Conservation (phyloP, 768 basidiomycete species). For the Tephrocybe sp. region DNA sequence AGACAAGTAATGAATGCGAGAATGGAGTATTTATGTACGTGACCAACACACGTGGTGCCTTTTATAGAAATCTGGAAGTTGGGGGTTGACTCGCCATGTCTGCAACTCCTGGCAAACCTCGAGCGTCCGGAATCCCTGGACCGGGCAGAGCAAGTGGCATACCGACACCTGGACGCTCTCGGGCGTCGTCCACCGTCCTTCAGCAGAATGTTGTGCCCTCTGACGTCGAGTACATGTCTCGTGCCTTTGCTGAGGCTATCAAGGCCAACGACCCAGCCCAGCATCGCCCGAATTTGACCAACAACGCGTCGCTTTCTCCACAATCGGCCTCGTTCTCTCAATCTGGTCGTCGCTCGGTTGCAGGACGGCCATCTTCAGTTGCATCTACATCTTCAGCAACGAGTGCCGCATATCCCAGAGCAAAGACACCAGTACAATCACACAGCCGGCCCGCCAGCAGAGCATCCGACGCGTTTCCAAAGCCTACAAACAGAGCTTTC, state of each 20-base stretch:
- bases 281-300: slow-evolving; percentile 46
- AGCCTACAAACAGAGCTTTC: slow-evolving; percentile 49
- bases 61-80: slow-evolving; percentile 6
- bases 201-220: slow-evolving; percentile 33
- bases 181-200: slow-evolving; percentile 58
- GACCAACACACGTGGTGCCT: slow-evolving; percentile 13
- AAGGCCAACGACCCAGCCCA: slow-evolving; percentile 78
- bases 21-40: slow-evolving; percentile 1
- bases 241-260: slow-evolving; percentile 79
- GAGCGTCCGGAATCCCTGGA: slow-evolving; percentile 42
- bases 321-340: slow-evolving; percentile 43
- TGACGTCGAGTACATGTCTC: slow-evolving; percentile 55
- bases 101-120: slow-evolving; percentile 39
- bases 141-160: slow-evolving; percentile 47
- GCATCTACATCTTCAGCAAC: slow-evolving; percentile 53
- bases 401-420: slow-evolving; percentile 32
- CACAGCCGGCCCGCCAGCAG: slow-evolving; percentile 54
- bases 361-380: slow-evolving; percentile 53
- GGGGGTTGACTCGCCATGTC: slow-evolving; percentile 14
- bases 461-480: slow-evolving; percentile 49
- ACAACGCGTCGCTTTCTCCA: slow-evolving; percentile 49
- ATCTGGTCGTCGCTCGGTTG: slow-evolving; percentile 50
- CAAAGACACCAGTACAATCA: slow-evolving; percentile 59
- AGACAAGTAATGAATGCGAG: too few species aligned
- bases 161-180: slow-evolving; percentile 70